Evolutionary conservation across 108 stramenopile genomes (phyloP).

Genomic region (Cyclotella sp.): DNA sequence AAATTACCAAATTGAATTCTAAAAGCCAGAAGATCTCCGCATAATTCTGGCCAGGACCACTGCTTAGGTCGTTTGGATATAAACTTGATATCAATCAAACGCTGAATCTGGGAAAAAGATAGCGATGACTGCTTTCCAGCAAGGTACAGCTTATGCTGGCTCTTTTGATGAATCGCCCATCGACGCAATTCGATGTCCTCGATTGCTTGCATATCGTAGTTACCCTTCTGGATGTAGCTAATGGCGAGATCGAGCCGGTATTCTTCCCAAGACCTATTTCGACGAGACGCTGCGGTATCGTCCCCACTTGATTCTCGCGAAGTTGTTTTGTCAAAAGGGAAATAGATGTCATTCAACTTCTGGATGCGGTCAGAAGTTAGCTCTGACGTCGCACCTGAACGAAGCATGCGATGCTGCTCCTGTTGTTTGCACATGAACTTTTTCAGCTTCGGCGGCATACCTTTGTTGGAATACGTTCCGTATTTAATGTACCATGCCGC

Average conservation of each 20-base stretch:
- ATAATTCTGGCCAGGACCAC: slow-evolving; percentile 26
- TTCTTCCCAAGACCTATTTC: slow-evolving; percentile 46
- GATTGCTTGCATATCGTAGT: slow-evolving; percentile 35
- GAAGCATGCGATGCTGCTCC: slow-evolving; percentile 32
- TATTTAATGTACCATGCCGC: slow-evolving; percentile 44
- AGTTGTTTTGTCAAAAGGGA: slow-evolving; percentile 27
- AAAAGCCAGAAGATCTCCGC: slow-evolving; percentile 41
- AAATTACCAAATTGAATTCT: slow-evolving; percentile 38
- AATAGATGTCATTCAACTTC: slow-evolving; percentile 35
- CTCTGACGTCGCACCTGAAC: slow-evolving; percentile 32
- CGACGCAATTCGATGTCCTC: slow-evolving; percentile 42
- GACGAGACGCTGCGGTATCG: slow-evolving; percentile 19
- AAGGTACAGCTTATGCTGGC: slow-evolving; percentile 39
- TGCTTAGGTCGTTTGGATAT: slow-evolving; percentile 40
- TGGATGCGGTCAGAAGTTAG: slow-evolving; percentile 28
- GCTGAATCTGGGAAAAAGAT: slow-evolving; percentile 35
- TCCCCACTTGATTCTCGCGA: slow-evolving; percentile 21
- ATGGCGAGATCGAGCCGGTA: slow-evolving; percentile 41
- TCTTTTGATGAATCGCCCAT: slow-evolving; percentile 43
- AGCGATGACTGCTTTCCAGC: slow-evolving; percentile 33
- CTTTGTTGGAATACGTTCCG: slow-evolving; percentile 32
- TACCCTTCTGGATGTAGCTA: slow-evolving; percentile 42
- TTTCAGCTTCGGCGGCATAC: slow-evolving; percentile 39
- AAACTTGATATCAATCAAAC: slow-evolving; percentile 42
- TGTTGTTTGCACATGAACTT: slow-evolving; percentile 43